phyloP scores from a whole-genome alignment of 805 yeast genomes.

The Suhomyces emberorum region DNA sequence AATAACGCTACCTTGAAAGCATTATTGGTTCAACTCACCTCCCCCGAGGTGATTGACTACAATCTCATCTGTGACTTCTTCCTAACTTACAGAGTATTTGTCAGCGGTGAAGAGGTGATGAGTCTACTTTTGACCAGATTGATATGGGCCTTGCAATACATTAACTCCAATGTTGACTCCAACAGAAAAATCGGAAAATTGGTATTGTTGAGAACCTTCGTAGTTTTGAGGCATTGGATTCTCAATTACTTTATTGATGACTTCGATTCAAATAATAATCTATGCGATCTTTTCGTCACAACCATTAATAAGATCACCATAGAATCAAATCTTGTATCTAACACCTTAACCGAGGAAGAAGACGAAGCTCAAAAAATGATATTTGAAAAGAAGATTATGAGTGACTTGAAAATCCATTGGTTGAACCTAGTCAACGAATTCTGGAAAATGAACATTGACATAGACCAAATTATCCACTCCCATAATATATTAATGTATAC shows the following conservation, averaged over 20 bases:
- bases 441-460: constrained; percentile 23
- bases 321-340: constrained; percentile 27
- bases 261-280: constrained; percentile 36
- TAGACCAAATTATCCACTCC: constrained; percentile 12
- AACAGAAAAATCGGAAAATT: constrained; percentile 52
- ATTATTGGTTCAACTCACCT: constrained; percentile 59
- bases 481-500: constrained; percentile 16
- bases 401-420: constrained; percentile 43
- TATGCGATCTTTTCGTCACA: constrained; percentile 47
- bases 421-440: constrained; percentile 29
- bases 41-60: constrained; percentile 75
- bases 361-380: constrained; percentile 15
- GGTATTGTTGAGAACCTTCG: constrained; percentile 78
- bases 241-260: constrained; percentile 85
- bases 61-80: constrained; percentile 80
- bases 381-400: constrained; percentile 35
- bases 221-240: constrained; percentile 84
- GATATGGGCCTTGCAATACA: constrained; percentile 63
- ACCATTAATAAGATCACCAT: constrained; percentile 39
- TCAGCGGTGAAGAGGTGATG: constrained; percentile 56
- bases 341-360: constrained; percentile 3
- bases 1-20: constrained; percentile 42
- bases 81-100: constrained; percentile 72
- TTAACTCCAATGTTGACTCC: constrained; percentile 24
- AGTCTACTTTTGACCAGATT: constrained; percentile 61